Evolutionary conservation across 371 early-diverging fungal genomes (phyloP).

Genomic region (Nematocida ironsii): DNA sequence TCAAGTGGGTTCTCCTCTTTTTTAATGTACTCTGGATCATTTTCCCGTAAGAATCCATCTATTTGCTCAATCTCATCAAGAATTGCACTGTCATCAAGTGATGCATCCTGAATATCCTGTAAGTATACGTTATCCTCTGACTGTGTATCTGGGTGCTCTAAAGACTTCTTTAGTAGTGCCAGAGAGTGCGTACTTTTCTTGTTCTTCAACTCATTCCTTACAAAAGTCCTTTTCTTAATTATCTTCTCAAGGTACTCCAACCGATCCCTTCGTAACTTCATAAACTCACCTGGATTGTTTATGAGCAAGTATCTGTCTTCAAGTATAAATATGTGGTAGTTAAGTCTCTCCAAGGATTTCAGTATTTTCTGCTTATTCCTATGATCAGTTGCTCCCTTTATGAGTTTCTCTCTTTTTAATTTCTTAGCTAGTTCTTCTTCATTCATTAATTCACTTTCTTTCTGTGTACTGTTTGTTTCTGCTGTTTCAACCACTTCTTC

Average conservation of each 20-base stretch:
- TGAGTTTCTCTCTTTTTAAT: conserved; percentile 57
- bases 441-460: conserved; percentile 10
- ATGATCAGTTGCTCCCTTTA: conserved; percentile 66
- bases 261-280: conserved; percentile 59
- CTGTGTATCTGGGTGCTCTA: not conserved
- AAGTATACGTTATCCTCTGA: conserved; percentile 59
- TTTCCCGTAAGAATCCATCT: conserved; percentile 48
- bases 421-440: conserved; percentile 52
- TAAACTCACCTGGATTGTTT: conserved; percentile 50
- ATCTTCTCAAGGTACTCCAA: conserved; percentile 59
- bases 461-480: not conserved
- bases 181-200: conserved; percentile 65
- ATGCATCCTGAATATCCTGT: conserved; percentile 64
- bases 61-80: conserved; percentile 57
- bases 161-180: conserved; percentile 63
- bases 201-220: conserved; percentile 67
- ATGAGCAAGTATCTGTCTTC: conserved; percentile 61
- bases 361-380: conserved; percentile 63
- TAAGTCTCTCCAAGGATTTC: conserved; percentile 59
- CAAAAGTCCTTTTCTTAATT: conserved; percentile 61
- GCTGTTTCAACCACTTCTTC: conserved; percentile 20
- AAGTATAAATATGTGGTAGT: conserved; percentile 29
- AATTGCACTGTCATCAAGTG: conserved; percentile 59
- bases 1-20: conserved; percentile 56
- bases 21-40: conserved; percentile 65